phyloP scores from a whole-genome alignment of 2,329 filamentous ascomycete genomes.

The Teratosphaeria viscida region DNA sequence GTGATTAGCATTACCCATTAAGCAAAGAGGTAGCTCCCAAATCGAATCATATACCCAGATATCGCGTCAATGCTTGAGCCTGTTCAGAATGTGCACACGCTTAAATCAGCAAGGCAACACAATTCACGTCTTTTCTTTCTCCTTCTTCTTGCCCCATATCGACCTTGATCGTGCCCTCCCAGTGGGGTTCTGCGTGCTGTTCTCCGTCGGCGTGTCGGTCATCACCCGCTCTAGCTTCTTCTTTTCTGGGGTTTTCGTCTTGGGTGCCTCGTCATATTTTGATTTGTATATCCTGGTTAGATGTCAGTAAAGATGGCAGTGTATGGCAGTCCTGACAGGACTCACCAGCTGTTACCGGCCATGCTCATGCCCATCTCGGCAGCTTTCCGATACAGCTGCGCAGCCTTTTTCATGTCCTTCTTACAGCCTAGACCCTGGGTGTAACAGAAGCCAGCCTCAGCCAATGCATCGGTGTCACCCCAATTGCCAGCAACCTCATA shows the following conservation, averaged over 20 bases:
- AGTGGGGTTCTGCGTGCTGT: conserved; percentile 17
- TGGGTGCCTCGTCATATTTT: conserved; percentile 63
- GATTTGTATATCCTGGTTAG: conserved; percentile 79
- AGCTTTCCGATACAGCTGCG: conserved; percentile 79
- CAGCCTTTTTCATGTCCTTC: conserved; percentile 91
- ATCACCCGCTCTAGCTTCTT: conserved; percentile 14
- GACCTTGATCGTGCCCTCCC: conserved; percentile 10
- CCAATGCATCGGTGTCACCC: conserved; percentile 89
- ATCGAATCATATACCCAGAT: not conserved
- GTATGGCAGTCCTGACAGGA: conserved; percentile 14
- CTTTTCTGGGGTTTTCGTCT: conserved; percentile 3
- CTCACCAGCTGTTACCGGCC: conserved; percentile 96
- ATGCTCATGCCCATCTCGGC: conserved; percentile 93
- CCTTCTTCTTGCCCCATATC: conserved; percentile 16
- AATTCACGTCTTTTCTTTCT: conserved; percentile 5
- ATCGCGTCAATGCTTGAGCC: not conserved
- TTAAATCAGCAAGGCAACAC: not conserved
- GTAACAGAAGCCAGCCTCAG: conserved; percentile 94
- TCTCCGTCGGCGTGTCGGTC: conserved; percentile 34
- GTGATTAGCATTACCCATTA: conserved; percentile 1
- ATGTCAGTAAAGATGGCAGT: not conserved
- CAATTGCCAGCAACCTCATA: conserved; percentile 94
- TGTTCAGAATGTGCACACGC: not conserved
- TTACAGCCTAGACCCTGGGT: conserved; percentile 87
- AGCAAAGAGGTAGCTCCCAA: not conserved